Percentiles rank a stretch among this genome's conserved stretches.
Evolutionary conservation across 2,329 filamentous ascomycete genomes (phyloP).

Genomic region (Colletotrichum endophyticum): DNA sequence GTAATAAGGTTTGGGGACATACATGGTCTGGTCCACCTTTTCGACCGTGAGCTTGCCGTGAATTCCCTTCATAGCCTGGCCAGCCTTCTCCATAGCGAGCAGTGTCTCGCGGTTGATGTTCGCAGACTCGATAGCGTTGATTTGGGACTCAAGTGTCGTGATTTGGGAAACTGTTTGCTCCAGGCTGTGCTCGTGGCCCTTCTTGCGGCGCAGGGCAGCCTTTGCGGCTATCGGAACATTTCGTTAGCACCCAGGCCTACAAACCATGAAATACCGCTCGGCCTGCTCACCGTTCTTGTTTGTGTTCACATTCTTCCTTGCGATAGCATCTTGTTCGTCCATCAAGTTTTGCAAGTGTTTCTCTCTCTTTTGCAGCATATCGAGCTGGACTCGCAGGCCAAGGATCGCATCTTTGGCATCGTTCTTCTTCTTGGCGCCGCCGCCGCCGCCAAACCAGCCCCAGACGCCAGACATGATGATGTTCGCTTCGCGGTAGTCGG

Average conservation of each 20-base stretch:
- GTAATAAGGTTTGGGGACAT: slow-evolving; percentile 41
- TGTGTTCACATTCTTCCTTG: slow-evolving; percentile 83
- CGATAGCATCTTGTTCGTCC: slow-evolving; percentile 87
- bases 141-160: slow-evolving; percentile 90
- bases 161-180: slow-evolving; percentile 92
- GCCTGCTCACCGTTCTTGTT: slow-evolving; percentile 85
- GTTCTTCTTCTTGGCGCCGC: slow-evolving; percentile 79
- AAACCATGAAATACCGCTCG: neutral
- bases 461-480: slow-evolving; percentile 69
- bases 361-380: slow-evolving; percentile 98
- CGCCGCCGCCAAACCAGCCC: slow-evolving; percentile 90
- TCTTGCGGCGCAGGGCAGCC: slow-evolving; percentile 90
- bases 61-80: slow-evolving; percentile 90
- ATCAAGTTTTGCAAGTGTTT: slow-evolving; percentile 90
- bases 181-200: slow-evolving; percentile 88
- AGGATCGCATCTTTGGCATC: slow-evolving; percentile 94
- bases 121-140: slow-evolving; percentile 95
- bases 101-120: slow-evolving; percentile 99
- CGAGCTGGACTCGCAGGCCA: slow-evolving; percentile 82
- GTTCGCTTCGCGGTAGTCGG: slow-evolving; percentile 5
- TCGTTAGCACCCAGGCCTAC: neutral
- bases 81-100: slow-evolving; percentile 90
- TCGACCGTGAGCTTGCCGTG: slow-evolving; percentile 90
- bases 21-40: slow-evolving; percentile 96
- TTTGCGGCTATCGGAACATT: slow-evolving; percentile 72